phyloP scores from a whole-genome alignment of 1,284 basidiomycete genomes.

The Tilletia horrida region DNA sequence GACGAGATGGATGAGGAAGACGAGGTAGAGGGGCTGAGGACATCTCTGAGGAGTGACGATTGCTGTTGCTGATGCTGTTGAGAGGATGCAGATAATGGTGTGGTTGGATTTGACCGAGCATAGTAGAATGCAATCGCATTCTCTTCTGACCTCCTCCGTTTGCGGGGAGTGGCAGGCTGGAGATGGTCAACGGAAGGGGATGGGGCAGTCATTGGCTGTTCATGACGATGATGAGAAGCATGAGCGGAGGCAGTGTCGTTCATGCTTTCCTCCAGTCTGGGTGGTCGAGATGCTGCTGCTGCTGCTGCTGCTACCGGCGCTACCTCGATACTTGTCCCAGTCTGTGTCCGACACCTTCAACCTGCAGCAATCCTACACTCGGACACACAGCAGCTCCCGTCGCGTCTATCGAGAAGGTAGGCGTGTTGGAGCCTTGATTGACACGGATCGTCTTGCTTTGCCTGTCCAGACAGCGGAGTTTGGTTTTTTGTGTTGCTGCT shows the following conservation, averaged over 20 bases:
- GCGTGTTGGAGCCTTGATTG: too few species aligned
- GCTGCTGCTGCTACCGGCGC: slow-evolving; percentile 6
- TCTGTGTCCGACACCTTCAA: too few species aligned
- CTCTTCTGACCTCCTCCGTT: slow-evolving; percentile 4
- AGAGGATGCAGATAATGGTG: not conserved
- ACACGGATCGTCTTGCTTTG: too few species aligned
- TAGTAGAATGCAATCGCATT: slow-evolving; percentile 15
- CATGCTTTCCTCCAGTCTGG: not conserved
- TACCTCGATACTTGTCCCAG: too few species aligned
- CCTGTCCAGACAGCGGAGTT: too few species aligned
- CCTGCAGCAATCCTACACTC: too few species aligned
- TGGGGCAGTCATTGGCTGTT: not conserved
- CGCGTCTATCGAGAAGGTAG: too few species aligned
- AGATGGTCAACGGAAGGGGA: not conserved
- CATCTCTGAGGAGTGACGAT: not conserved
- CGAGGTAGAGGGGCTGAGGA: slow-evolving; percentile 8
- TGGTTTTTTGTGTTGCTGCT: not conserved
- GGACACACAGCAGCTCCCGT: too few species aligned
- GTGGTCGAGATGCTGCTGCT: not conserved
- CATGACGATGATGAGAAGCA: not conserved
- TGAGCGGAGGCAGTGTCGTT: not conserved
- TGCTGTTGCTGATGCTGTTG: not conserved
- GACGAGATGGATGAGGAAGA: slow-evolving; percentile 6
- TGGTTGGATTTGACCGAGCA: not conserved
- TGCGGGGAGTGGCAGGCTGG: slow-evolving; percentile 1